A percentile compares a stretch with the other conserved stretches of the same genome.
Conservation (phyloP, 441 rosid species). For the Populus hybrid region DNA sequence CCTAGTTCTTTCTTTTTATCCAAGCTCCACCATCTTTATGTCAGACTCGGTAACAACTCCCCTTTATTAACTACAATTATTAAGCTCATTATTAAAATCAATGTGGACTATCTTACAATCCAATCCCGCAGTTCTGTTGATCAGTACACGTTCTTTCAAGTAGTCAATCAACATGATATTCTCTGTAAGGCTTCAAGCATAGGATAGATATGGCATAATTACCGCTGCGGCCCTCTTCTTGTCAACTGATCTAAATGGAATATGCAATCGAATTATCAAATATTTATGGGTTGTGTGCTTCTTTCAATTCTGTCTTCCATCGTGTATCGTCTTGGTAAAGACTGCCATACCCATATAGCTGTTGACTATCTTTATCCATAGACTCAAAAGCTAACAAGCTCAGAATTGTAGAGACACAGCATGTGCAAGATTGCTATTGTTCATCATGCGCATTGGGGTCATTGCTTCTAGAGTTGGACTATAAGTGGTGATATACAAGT, state of each 20-base stretch:
- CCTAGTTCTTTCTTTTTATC: conserved; percentile 24
- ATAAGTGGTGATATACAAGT: no score
- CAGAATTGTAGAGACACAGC: conserved; percentile 32
- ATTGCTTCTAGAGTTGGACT: neutral
- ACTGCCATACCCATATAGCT: neutral
- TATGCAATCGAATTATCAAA: conserved; percentile 14
- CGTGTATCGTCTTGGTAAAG: conserved; percentile 9
- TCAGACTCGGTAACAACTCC: conserved; percentile 19
- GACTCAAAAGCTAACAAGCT: neutral
- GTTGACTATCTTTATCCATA: neutral
- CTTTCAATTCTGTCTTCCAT: conserved; percentile 18
- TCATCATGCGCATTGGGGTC: conserved; percentile 26
- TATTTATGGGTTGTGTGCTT: neutral
- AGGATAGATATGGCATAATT: conserved; percentile 32
- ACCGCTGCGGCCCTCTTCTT: conserved; percentile 26
- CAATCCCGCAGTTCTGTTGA: conserved; percentile 25
- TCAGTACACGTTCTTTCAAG: conserved; percentile 24
- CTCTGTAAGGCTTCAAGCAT: conserved; percentile 18
- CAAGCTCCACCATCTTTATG: conserved; percentile 18
- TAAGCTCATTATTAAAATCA: conserved; percentile 21
- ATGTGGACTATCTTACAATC: conserved; percentile 24
- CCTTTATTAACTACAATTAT: conserved; percentile 22
- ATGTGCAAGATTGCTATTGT: conserved; percentile 33
- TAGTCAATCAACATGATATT: conserved; percentile 11
- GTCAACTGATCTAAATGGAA: conserved; percentile 31